Percentiles rank a stretch among this genome's conserved stretches.
phyloP scores from a whole-genome alignment of 129 eudicot genomes.

The Apium graveolens region DNA sequence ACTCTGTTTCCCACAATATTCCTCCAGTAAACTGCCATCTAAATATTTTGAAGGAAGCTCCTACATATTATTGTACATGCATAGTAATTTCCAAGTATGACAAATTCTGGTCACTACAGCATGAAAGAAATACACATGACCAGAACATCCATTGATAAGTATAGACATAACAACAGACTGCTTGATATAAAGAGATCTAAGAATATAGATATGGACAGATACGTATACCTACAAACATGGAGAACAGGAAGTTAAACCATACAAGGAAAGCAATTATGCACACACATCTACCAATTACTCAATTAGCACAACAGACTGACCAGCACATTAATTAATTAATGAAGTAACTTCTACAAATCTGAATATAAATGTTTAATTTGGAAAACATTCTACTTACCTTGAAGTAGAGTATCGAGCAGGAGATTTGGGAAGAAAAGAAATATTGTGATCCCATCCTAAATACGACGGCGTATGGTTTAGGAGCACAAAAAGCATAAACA shows the following conservation, averaged over 20 bases:
- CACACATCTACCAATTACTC: background rate
- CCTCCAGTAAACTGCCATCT: background rate
- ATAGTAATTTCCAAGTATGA: constrained; percentile 1
- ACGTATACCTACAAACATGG: background rate
- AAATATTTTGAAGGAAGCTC: background rate
- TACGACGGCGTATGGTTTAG: constrained; percentile 43
- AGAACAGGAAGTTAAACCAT: background rate
- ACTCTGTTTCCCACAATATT: background rate
- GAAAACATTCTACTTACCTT: constrained; percentile 24
- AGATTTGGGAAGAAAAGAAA: constrained; percentile 22
- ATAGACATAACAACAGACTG: background rate
- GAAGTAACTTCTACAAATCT: background rate
- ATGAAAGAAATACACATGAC: background rate
- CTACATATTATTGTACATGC: background rate
- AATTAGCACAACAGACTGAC: background rate
- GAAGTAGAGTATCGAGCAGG: constrained; percentile 25
- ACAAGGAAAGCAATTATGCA: background rate
- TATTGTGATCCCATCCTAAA: constrained; percentile 40
- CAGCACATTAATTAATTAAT: background rate
- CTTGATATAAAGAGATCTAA: background rate
- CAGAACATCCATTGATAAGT: background rate
- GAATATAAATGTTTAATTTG: background rate
- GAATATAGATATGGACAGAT: background rate
- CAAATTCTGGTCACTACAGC: background rate
- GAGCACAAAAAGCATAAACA: constrained; percentile 42